Conservation (phyloP, 2,329 filamentous ascomycete species). For the Aspergillus neoniger region DNA sequence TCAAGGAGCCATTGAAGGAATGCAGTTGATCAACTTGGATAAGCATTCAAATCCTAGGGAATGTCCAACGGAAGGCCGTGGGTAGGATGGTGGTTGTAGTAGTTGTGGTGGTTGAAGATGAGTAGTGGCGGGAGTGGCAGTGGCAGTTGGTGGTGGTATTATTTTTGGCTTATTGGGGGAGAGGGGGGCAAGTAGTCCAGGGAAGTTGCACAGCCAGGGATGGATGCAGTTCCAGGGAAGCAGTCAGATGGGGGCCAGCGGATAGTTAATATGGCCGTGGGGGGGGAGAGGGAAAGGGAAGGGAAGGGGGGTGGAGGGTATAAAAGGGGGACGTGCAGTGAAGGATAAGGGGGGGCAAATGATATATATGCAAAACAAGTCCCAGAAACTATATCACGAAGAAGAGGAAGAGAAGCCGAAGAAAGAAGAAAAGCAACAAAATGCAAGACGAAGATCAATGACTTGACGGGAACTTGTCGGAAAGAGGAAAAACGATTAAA, state of each 20-base stretch:
- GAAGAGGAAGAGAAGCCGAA: not conserved
- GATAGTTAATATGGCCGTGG: constrained; percentile 5
- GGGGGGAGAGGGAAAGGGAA: too few species aligned
- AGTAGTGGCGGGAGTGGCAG: not conserved
- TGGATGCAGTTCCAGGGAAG: constrained; percentile 11
- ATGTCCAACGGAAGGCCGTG: constrained; percentile 12
- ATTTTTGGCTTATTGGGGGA: not conserved
- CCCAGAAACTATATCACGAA: not conserved
- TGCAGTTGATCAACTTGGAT: constrained; percentile 17
- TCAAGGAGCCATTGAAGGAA: constrained; percentile 28
- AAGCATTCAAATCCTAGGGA: constrained; percentile 18
- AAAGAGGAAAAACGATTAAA: not conserved
- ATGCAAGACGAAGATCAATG: not conserved
- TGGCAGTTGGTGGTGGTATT: constrained; percentile 4
- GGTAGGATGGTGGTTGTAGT: not conserved
- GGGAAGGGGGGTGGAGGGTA: not conserved
- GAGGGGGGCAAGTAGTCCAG: not conserved
- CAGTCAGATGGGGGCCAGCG: constrained; percentile 10
- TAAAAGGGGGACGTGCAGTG: constrained; percentile 2
- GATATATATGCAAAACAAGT: constrained; percentile 6
- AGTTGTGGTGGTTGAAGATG: not conserved
- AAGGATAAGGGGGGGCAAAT: constrained; percentile 9
- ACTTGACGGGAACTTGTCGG: not conserved
- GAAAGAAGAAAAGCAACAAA: not conserved
- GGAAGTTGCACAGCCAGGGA: constrained; percentile 21